These are phyloP conservation scores for Posidonia oceanica DNA, from an alignment of 116 monocot species.

Conservation along the genomic window DNA sequence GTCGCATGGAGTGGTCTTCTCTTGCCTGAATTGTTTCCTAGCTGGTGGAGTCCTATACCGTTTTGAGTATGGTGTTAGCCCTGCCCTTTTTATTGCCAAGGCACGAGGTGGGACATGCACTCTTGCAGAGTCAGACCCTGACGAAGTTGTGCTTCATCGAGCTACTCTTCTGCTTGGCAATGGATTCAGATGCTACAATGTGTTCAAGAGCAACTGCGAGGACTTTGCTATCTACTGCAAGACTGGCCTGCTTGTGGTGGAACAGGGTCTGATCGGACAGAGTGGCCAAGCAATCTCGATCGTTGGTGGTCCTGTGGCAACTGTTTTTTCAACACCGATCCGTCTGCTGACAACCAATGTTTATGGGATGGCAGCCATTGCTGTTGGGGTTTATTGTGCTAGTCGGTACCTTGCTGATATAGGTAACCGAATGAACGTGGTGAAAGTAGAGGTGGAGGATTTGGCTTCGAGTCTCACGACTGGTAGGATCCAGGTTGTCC, in stretches of 20 bases:
- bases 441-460: constrained; percentile 64
- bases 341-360: constrained; percentile 54
- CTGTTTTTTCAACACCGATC: constrained; percentile 62
- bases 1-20: constrained; percentile 52
- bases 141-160: constrained; percentile 40
- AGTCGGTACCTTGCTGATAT: constrained; percentile 72
- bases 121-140: constrained; percentile 41
- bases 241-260: constrained; percentile 65
- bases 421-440: constrained; percentile 55
- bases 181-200: constrained; percentile 68
- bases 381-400: constrained; percentile 67
- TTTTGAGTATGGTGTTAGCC: constrained; percentile 60
- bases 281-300: constrained; percentile 79
- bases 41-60: constrained; percentile 60
- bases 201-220: constrained; percentile 90
- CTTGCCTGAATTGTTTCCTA: constrained; percentile 77
- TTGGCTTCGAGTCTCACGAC: constrained; percentile 35
- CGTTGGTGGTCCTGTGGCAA: constrained; percentile 66
- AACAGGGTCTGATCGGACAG: constrained; percentile 62
- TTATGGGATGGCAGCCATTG: constrained; percentile 69
- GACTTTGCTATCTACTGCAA: constrained; percentile 95
- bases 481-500: constrained; percentile 36
- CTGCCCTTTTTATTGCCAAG: constrained; percentile 72
- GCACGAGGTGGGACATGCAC: constrained; percentile 83
- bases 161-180: constrained; percentile 41